phyloP scores from a whole-genome alignment of 176 grass and related monocot genomes.

The Hsuehochloa calcarea region DNA sequence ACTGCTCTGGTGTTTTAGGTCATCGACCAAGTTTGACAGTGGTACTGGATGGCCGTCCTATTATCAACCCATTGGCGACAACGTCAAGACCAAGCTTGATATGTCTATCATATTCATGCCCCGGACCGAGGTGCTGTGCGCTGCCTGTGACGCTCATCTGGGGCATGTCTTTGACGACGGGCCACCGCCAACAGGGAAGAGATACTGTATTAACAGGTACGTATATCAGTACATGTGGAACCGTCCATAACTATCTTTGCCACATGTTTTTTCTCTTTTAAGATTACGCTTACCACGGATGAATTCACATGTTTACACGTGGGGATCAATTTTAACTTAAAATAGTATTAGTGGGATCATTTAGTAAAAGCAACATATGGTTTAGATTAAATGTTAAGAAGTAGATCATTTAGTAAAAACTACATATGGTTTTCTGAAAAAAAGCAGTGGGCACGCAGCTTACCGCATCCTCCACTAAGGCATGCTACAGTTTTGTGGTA shows the following conservation, averaged over 20 bases:
- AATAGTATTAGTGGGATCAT: background rate
- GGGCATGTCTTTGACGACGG: slow-evolving; percentile 85
- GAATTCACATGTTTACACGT: background rate
- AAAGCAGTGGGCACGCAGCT: too few species aligned
- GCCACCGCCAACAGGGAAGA: slow-evolving; percentile 65
- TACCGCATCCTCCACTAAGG: background rate
- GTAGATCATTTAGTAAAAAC: too few species aligned
- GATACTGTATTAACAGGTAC: slow-evolving; percentile 93
- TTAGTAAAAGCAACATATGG: background rate
- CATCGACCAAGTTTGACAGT: slow-evolving; percentile 79
- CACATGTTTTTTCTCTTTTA: background rate
- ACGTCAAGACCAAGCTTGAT: slow-evolving; percentile 73
- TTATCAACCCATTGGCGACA: slow-evolving; percentile 64
- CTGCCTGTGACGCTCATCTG: slow-evolving; percentile 67
- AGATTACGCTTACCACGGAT: background rate
- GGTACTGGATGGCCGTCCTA: slow-evolving; percentile 91
- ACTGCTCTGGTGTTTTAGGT: slow-evolving; percentile 44
- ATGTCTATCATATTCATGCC: slow-evolving; percentile 91
- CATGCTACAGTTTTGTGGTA: background rate
- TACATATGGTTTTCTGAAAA: too few species aligned
- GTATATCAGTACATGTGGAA: slow-evolving; percentile 14
- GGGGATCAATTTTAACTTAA: background rate
- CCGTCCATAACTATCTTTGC: background rate
- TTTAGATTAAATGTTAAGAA: too few species aligned
- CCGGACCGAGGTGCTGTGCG: slow-evolving; percentile 68